A percentile compares a stretch with the other conserved stretches of the same genome.
phyloP scores from a whole-genome alignment of 768 basidiomycete species.

The Leucosporidium creatinivorum region DNA sequence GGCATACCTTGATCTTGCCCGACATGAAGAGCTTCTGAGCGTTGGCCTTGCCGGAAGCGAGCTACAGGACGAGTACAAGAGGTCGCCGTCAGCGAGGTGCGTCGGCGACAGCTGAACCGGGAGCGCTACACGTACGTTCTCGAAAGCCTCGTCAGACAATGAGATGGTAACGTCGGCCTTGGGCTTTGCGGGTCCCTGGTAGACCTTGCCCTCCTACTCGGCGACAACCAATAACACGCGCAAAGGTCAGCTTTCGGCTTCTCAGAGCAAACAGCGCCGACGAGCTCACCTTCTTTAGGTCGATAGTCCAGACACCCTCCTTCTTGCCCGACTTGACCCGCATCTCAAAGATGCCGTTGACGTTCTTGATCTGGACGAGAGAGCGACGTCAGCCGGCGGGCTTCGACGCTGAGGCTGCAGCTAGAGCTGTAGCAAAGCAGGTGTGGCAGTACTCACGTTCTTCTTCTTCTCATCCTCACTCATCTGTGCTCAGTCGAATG shows the following conservation, averaged over 20 bases:
- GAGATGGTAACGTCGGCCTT: slow-evolving; percentile 55
- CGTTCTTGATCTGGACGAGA: slow-evolving; percentile 40
- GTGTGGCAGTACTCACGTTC: not conserved
- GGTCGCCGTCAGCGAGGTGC: slow-evolving; percentile 49
- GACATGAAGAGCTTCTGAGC: slow-evolving; percentile 96
- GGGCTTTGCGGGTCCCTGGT: slow-evolving; percentile 61
- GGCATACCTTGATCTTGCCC: slow-evolving; percentile 65
- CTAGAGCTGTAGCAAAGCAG: too few species aligned
- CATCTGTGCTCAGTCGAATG: slow-evolving; percentile 22
- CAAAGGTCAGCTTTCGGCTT: not conserved
- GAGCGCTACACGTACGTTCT: not conserved
- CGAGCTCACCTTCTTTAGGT: slow-evolving; percentile 60
- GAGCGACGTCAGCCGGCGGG: not conserved
- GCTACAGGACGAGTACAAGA: slow-evolving; percentile 52
- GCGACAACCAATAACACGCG: not conserved
- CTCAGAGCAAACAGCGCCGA: slow-evolving; percentile 12
- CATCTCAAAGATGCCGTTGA: slow-evolving; percentile 35
- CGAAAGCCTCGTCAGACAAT: slow-evolving; percentile 28
- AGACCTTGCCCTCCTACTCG: slow-evolving; percentile 57
- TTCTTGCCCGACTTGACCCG: slow-evolving; percentile 58
- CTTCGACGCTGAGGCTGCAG: too few species aligned
- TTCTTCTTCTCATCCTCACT: slow-evolving; percentile 40
- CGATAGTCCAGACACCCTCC: slow-evolving; percentile 79
- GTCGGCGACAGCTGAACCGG: not conserved
- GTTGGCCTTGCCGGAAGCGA: slow-evolving; percentile 72